Evolutionary conservation across 2,329 filamentous ascomycete species (phyloP).

Genomic region (Nannizziopsis arthrosporioides): DNA sequence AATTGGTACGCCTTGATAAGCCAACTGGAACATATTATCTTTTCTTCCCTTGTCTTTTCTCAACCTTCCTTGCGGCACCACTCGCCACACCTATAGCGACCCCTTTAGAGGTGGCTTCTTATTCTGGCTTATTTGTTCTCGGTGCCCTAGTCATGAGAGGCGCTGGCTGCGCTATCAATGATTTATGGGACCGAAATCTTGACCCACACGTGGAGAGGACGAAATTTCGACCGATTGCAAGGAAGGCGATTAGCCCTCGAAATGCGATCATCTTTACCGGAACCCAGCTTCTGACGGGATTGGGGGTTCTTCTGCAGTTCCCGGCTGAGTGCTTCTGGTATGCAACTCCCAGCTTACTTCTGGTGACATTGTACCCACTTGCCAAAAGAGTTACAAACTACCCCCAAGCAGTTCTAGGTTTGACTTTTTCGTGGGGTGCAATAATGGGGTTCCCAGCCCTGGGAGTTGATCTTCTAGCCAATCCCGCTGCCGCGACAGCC

Average conservation of each 20-base stretch:
- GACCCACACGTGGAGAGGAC: slow-evolving; percentile 44
- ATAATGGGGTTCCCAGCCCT: slow-evolving; percentile 39
- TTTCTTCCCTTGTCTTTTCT: slow-evolving; percentile 43
- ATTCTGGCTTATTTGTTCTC: slow-evolving; percentile 31
- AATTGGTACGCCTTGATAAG: slow-evolving; percentile 43
- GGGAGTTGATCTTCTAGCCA: slow-evolving; percentile 35
- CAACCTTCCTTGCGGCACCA: slow-evolving; percentile 34
- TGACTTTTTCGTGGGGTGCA: slow-evolving; percentile 42
- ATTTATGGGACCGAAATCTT: slow-evolving; percentile 43
- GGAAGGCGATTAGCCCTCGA: slow-evolving; percentile 39
- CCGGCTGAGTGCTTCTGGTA: slow-evolving; percentile 34
- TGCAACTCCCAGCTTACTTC: slow-evolving; percentile 33
- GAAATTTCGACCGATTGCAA: slow-evolving; percentile 41
- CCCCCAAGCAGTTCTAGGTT: slow-evolving; percentile 41
- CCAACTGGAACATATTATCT: slow-evolving; percentile 43
- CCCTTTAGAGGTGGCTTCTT: slow-evolving; percentile 29
- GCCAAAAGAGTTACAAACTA: slow-evolving; percentile 44
- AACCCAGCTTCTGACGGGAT: slow-evolving; percentile 32
- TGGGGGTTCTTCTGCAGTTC: slow-evolving; percentile 35
- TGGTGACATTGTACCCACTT: slow-evolving; percentile 40
- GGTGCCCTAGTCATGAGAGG: slow-evolving; percentile 41
- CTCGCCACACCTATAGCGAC: slow-evolving; percentile 32
- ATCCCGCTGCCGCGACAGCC: slow-evolving; percentile 27
- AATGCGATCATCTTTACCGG: slow-evolving; percentile 37
- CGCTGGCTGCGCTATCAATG: slow-evolving; percentile 45